Conservation (phyloP, 2,329 filamentous ascomycete genomes). For the Paraphaeosphaeria minitans region DNA sequence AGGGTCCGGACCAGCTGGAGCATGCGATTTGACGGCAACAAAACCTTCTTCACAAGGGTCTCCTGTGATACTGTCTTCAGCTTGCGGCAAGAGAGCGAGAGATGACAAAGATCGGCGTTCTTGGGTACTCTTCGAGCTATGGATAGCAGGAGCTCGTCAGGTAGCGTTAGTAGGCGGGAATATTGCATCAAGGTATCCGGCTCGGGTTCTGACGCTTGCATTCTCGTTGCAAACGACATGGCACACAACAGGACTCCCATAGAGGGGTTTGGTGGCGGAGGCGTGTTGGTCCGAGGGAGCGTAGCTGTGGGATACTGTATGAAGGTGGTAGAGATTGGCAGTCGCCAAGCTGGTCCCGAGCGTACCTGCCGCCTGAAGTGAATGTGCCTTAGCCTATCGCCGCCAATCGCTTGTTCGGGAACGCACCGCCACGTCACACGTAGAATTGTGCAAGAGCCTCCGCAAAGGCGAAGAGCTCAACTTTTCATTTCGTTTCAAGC, state of each 20-base stretch:
- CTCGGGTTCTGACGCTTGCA: background rate
- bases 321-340: background rate
- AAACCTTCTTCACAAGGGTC: slow-evolving; percentile 17
- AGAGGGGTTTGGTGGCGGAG: background rate
- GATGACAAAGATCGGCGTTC: slow-evolving; percentile 7
- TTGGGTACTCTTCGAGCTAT: slow-evolving; percentile 2
- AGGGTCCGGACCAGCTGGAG: slow-evolving; percentile 18
- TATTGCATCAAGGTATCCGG: background rate
- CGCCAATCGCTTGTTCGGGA: background rate
- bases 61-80: slow-evolving; percentile 19
- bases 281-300: background rate
- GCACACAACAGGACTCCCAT: background rate
- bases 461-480: background rate
- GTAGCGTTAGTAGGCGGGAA: background rate
- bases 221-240: background rate
- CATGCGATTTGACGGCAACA: slow-evolving; percentile 18
- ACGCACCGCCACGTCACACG: slow-evolving; percentile 4
- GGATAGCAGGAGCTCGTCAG: slow-evolving; percentile 10
- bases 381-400: slow-evolving; percentile 5
- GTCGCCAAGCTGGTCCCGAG: background rate
- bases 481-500: background rate
- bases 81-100: slow-evolving; percentile 20
- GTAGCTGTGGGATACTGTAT: background rate
- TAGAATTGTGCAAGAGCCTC: background rate
- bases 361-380: slow-evolving; percentile 3